Base-by-base conservation (phyloP, 805 yeast species). In the Saturnispora gosingensis region DNA sequence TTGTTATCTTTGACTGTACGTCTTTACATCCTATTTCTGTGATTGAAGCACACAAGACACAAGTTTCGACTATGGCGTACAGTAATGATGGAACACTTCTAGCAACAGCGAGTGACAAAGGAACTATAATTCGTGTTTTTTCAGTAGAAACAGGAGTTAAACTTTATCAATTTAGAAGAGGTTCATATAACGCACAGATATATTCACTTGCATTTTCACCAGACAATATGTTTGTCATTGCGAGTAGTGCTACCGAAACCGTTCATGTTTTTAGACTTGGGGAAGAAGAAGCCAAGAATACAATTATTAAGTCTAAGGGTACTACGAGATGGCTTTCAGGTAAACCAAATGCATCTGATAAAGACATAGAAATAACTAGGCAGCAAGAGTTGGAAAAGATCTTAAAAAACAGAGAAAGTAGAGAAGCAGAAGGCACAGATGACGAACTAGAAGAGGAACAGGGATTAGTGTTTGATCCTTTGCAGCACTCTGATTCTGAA, bases 91-190 rank as follows among this genome's bases (percentile, higher is more conserved):
- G 98, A 0, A 72, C 82, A 1, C 70, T 89, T 55, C 72, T 91
- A 47, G 97, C 97, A 0, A 88, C 97, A 0, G 95, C 97, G 10
- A 88, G 96, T 1, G 85, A 80, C 51, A 88, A 88, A 63, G 99
- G 99, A 3, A 90, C 98, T 0, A 82, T 93, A 38, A 80, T 91
- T 3, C 71, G 98, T 46, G 83, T 93, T 5, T 93, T 91, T 61
- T 75, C 84, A 16, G 85, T 90, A 0, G 78, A 80, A 5, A 77
- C 84, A 0, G 95, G 95, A 0, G 70, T 75, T 27, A 82, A 83
- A 58, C 68, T 88, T 28, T 82, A 77, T 54, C 93, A 88, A 67
- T 88, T 87, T 67, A 73, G 96, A 56, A 72, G 96, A 60, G 96
- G 96, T 2, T 83, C 93, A 2, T 91, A 91, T 63, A 95, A 95